Base-by-base conservation (phyloP, 1,139 yeast species). In the Scheffersomyces insectosa region DNA sequence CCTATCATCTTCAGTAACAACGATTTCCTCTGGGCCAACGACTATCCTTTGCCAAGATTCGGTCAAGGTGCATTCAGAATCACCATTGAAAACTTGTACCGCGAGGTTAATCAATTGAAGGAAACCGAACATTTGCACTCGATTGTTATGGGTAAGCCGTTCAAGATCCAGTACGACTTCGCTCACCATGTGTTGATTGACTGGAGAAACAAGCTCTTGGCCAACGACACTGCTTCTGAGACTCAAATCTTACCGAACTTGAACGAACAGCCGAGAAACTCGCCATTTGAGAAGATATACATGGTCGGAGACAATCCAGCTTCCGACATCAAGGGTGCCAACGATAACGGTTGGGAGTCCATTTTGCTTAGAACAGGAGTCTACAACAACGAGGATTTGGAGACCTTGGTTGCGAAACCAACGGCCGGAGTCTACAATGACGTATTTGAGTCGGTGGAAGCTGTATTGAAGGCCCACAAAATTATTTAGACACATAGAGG, bases 271-370 rank as follows among this genome's bases (percentile, higher is more conserved):
- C 80, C 80, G 2, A 42, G 42, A 8, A 42, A 51, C n/a, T 57
- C 74, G 6, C 80, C 81, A 3, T 81, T 82, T 50, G 63, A 70
- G 25, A 67, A 75, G 31, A 85, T 93, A 2, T 91, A 76, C 66
- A 93, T 93, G 99, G 88, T 93, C 28, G 99, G 99, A 23, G 99
- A 93, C 65, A 93, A 93, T 62, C 98, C 97, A 2, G 93, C 85
- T 25, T 82, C 91, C 41, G 99, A 93, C 60, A 93, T 93, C 39
- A 75, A 77, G 48, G 99, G 99, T 0, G 99, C 97, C 2, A 85
- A 86, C 56, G 72, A 72, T 45, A 82, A 83, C 59, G 96, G 97
- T 2, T 93, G 98, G 98, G 82, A 85, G 40, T 83, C 93, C 14
- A 77, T 89, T 37, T 75, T 93, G 37, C 88, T 93, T 33, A 74